Percentiles rank a stretch among this genome's conserved stretches.
Evolutionary conservation across 2,329 filamentous ascomycete genomes (phyloP).

Genomic region (Cercospora sesami): DNA sequence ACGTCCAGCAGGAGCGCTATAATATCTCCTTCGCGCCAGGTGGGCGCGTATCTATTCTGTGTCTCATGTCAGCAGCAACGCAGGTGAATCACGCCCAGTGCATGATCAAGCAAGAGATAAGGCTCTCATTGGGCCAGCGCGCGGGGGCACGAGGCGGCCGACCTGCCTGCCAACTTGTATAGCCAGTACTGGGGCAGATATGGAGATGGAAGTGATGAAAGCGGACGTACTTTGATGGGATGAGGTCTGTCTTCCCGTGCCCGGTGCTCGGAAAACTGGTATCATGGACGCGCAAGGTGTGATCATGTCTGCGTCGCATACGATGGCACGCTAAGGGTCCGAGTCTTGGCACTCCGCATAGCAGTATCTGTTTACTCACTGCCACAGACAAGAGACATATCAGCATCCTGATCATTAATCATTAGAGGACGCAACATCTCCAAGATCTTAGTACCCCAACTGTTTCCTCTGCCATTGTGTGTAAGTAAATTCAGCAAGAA

Average conservation of each 20-base stretch:
- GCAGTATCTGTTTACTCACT: neutral
- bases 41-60: neutral
- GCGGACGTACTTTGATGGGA: constrained; percentile 8
- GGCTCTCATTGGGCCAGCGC: neutral
- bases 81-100: neutral
- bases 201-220: neutral
- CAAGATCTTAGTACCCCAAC: too few species aligned
- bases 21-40: neutral
- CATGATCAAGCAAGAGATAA: neutral
- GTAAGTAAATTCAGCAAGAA: too few species aligned
- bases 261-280: constrained; percentile 6
- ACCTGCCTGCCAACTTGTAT: neutral
- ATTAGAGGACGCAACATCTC: neutral
- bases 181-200: neutral
- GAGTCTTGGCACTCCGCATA: neutral
- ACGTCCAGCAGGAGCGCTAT: neutral
- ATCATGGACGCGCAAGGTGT: constrained; percentile 2
- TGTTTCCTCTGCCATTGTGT: too few species aligned
- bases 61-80: neutral
- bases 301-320: constrained; percentile 8
- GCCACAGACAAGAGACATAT: neutral
- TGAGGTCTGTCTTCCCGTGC: neutral
- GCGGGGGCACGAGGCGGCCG: neutral
- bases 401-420: neutral
- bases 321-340: neutral